phyloP scores from a whole-genome alignment of 805 yeast species.

The Yamadazyma ubonensis region DNA sequence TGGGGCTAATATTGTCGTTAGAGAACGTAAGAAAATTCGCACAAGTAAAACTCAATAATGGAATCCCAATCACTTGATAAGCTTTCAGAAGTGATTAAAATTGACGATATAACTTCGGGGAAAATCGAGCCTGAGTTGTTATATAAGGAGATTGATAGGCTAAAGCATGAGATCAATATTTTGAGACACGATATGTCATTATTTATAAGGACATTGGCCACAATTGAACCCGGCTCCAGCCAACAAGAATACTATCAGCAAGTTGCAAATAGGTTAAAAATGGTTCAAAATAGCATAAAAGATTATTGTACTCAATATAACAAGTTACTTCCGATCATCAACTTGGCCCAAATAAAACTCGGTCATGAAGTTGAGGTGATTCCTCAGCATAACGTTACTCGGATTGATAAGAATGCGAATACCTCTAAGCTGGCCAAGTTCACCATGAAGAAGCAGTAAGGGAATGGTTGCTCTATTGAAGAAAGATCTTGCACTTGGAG shows the following conservation, averaged over 20 bases:
- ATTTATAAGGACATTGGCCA: conserved; percentile 37
- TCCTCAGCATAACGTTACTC: conserved; percentile 17
- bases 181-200: conserved; percentile 42
- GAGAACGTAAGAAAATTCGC: conserved; percentile 9
- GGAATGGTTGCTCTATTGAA: background rate
- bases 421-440: conserved; percentile 7
- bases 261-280: conserved; percentile 35
- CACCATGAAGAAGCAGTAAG: background rate
- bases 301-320: conserved; percentile 46
- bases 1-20: conserved; percentile 25
- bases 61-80: too few relatives aligned
- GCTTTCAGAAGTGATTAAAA: conserved; percentile 36
- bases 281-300: conserved; percentile 39
- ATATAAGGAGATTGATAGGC: conserved; percentile 43
- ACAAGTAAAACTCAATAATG: too few relatives aligned
- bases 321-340: conserved; percentile 48
- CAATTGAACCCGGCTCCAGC: conserved; percentile 29
- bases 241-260: conserved; percentile 39
- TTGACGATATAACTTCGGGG: conserved; percentile 46
- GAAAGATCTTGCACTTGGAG: too few relatives aligned
- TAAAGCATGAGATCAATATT: conserved; percentile 42
- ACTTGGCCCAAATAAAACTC: conserved; percentile 48
- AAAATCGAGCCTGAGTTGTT: conserved; percentile 39
- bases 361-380: conserved; percentile 51
- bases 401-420: conserved; percentile 5